These are phyloP conservation scores for Solanum tarapatanum DNA, from an alignment of 257 asterid genomes.

Conservation along the genomic window DNA sequence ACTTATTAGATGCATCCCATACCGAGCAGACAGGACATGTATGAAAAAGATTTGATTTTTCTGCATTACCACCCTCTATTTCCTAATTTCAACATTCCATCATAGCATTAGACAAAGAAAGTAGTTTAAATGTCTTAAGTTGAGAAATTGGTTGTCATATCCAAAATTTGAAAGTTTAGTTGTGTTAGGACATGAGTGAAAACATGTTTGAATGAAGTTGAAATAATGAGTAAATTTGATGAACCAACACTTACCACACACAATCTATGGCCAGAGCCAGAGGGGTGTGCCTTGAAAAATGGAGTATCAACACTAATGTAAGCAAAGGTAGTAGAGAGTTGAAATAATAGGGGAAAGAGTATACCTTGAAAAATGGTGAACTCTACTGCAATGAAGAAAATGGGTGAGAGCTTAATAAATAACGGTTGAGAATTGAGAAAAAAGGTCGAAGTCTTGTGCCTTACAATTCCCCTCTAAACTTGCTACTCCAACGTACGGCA, in stretches of 20 bases:
- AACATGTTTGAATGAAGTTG: background rate
- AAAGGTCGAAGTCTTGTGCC: background rate
- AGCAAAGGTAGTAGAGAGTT: background rate
- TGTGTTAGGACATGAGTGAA: background rate
- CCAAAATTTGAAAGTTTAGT: background rate
- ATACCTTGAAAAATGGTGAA: background rate
- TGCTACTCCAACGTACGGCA: conserved; percentile 3
- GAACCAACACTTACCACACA: background rate
- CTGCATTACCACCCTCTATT: background rate
- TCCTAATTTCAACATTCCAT: background rate
- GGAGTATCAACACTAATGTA: background rate
- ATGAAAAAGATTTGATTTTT: background rate
- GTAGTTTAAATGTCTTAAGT: background rate
- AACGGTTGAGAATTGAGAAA: background rate
- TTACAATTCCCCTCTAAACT: conserved; percentile 5
- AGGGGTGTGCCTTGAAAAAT: no score
- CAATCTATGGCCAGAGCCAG: background rate
- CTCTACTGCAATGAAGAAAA: background rate
- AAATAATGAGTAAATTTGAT: background rate
- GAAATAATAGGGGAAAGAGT: background rate
- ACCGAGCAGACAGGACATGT: background rate
- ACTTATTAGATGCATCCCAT: background rate
- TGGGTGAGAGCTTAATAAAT: background rate
- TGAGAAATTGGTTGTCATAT: background rate
- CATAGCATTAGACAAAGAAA: background rate